Percentiles rank a stretch among this genome's conserved stretches.
phyloP scores from a whole-genome alignment of 176 grass and related monocot genomes.

The Musa schizocarpa region DNA sequence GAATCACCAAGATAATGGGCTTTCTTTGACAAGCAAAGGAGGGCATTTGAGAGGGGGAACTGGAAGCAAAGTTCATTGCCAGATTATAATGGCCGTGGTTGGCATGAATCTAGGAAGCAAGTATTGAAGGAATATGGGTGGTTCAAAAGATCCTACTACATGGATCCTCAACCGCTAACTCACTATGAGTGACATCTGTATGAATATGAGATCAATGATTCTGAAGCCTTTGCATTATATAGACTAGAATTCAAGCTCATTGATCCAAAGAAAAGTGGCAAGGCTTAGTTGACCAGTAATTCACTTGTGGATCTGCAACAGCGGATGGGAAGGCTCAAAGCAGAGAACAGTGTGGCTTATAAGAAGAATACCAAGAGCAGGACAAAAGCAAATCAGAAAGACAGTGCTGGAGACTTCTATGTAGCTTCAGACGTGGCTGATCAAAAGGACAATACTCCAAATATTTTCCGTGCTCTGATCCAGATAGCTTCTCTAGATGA shows the following conservation, averaged over 20 bases:
- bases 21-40: slow-evolving; percentile 26
- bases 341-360: slow-evolving; percentile 4
- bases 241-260: slow-evolving; percentile 22
- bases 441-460: slow-evolving; percentile 8
- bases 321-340: slow-evolving; percentile 25
- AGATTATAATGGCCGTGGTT: slow-evolving; percentile 25
- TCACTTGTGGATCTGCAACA: slow-evolving; percentile 23
- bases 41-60: slow-evolving; percentile 26
- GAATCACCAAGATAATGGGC: slow-evolving; percentile 23
- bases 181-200: slow-evolving; percentile 24
- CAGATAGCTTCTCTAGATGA: slow-evolving; percentile 6
- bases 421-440: not conserved
- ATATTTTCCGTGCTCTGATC: not conserved
- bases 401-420: slow-evolving; percentile 3
- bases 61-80: slow-evolving; percentile 24
- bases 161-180: slow-evolving; percentile 24
- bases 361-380: slow-evolving; percentile 16
- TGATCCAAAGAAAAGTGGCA: slow-evolving; percentile 17
- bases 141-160: slow-evolving; percentile 25
- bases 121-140: slow-evolving; percentile 24
- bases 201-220: slow-evolving; percentile 26
- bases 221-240: slow-evolving; percentile 16
- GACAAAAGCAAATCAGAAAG: slow-evolving; percentile 7
- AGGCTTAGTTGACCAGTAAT: slow-evolving; percentile 7
- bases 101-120: slow-evolving; percentile 31